A percentile compares a stretch with the other conserved stretches of the same genome.
Conservation (phyloP, 2,329 filamentous ascomycete species). For the Mycocentrospora acerina region DNA sequence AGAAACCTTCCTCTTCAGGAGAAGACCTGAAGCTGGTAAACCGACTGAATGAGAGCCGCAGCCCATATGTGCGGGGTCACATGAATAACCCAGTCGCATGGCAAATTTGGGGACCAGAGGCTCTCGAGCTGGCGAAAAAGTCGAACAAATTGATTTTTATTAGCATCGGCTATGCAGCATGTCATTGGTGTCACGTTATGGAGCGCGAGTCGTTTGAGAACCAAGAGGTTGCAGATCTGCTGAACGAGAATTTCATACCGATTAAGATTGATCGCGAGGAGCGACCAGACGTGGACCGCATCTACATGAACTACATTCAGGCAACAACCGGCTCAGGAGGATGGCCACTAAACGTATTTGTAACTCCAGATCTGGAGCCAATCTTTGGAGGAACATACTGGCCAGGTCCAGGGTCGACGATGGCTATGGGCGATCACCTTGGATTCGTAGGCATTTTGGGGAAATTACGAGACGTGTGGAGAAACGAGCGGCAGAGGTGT, state of each 20-base stretch:
- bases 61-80: conserved; percentile 72
- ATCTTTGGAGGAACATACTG: conserved; percentile 97
- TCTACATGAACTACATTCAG: conserved; percentile 98
- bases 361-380: conserved; percentile 88
- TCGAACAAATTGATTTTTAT: conserved; percentile 90
- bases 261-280: conserved; percentile 93
- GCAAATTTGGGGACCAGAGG: conserved; percentile 82
- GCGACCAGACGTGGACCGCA: conserved; percentile 87
- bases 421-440: conserved; percentile 56
- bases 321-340: conserved; percentile 87
- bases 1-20: conserved; percentile 10
- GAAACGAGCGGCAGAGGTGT: conserved; percentile 79
- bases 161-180: conserved; percentile 92
- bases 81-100: conserved; percentile 82
- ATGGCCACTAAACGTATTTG: conserved; percentile 95
- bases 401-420: conserved; percentile 71
- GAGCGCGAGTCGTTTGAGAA: conserved; percentile 89
- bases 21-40: conserved; percentile 52
- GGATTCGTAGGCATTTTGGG: conserved; percentile 80
- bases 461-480: conserved; percentile 76
- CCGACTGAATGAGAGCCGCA: conserved; percentile 61
- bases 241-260: conserved; percentile 87
- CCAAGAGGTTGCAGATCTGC: conserved; percentile 71
- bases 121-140: conserved; percentile 72
- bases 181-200: conserved; percentile 92